These are phyloP conservation scores for Apiotrichum laibachii DNA, from an alignment of 1,284 basidiomycete species.

Conservation along the genomic window DNA sequence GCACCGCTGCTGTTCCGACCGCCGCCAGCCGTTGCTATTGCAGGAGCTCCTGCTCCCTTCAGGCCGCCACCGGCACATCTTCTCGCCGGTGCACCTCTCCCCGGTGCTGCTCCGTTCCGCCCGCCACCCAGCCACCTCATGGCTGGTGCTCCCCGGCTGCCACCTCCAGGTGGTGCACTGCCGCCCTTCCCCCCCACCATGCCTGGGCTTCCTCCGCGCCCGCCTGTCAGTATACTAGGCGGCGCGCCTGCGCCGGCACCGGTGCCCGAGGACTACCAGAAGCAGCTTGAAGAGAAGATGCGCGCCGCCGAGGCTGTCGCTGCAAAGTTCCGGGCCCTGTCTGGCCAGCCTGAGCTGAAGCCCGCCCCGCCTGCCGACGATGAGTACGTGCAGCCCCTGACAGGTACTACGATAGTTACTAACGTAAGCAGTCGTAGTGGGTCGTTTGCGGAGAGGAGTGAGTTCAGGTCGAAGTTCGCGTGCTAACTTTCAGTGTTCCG, in stretches of 20 bases:
- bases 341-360: neutral
- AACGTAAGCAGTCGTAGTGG: slow-evolving; percentile 23
- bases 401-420: neutral
- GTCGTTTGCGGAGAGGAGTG: slow-evolving; percentile 48
- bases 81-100: slow-evolving; percentile 4
- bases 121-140: slow-evolving; percentile 14
- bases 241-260: neutral
- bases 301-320: slow-evolving; percentile 79
- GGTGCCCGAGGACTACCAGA: slow-evolving; percentile 1
- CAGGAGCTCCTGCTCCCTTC: slow-evolving; percentile 3
- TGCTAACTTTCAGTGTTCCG: slow-evolving; percentile 41
- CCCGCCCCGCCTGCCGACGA: slow-evolving; percentile 1
- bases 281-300: slow-evolving; percentile 56
- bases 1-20: neutral
- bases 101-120: slow-evolving; percentile 7
- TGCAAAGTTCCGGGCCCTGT: slow-evolving; percentile 36
- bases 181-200: slow-evolving; percentile 1
- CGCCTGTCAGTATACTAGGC: neutral
- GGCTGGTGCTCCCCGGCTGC: neutral
- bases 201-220: neutral
- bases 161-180: slow-evolving; percentile 1
- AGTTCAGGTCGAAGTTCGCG: slow-evolving; percentile 10
- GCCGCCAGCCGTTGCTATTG: neutral
- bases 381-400: slow-evolving; percentile 4
- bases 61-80: slow-evolving; percentile 16